Percentiles rank a stretch among this genome's conserved stretches.
Evolutionary conservation across 169 alveolate genomes (phyloP).

Genomic region (Plasmodium billcollinsi): DNA sequence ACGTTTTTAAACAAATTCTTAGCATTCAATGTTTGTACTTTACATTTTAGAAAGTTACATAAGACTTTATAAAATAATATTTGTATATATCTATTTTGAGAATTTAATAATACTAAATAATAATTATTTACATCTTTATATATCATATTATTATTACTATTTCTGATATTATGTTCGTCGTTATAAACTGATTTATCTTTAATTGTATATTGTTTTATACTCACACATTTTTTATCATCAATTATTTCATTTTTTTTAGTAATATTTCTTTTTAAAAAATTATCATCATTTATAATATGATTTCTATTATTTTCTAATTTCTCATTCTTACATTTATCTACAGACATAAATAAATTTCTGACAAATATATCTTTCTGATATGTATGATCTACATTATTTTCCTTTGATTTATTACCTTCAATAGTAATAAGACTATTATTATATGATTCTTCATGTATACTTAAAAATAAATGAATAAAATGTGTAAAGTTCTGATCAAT

Average conservation of each 20-base stretch:
- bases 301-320: too few species aligned
- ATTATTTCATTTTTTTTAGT: background rate
- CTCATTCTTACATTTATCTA: too few species aligned
- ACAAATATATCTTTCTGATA: background rate
- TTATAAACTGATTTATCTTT: background rate
- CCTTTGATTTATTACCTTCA: constrained; percentile 20
- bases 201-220: background rate
- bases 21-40: constrained; percentile 40
- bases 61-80: constrained; percentile 52
- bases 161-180: background rate
- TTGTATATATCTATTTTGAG: constrained; percentile 58
- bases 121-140: constrained; percentile 21
- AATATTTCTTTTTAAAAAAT: background rate
- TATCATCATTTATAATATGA: background rate
- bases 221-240: background rate
- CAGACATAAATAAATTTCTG: too few species aligned
- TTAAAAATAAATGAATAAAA: constrained; percentile 57
- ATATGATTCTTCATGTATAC: constrained; percentile 66
- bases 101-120: constrained; percentile 39
- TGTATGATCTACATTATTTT: background rate
- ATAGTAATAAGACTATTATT: constrained; percentile 19
- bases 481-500: constrained; percentile 23
- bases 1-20: constrained; percentile 38
- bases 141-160: background rate
- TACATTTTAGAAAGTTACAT: constrained; percentile 43